Evolutionary conservation across 208 protist species (phyloP), one percentile per base, ranked within the genome.

Genomic region (Leishmania lainsoni): DNA sequence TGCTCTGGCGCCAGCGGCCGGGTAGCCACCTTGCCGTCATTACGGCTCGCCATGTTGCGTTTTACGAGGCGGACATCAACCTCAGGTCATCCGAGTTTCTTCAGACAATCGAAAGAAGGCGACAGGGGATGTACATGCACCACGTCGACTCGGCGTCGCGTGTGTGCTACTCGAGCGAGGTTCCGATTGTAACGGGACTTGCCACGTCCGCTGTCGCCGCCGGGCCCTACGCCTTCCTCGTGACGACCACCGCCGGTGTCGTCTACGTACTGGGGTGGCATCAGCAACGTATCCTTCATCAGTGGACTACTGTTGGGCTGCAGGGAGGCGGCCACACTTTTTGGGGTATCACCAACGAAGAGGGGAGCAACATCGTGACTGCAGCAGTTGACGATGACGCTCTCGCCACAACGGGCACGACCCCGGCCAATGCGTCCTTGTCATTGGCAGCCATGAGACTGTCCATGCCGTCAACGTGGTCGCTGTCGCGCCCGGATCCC

Each of bases 261-360:
- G 87, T 94, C 42, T 92, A 89, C 70, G 86, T 93, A 16, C 71
- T 95, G 45, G 90, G 90, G 65, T 95, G 92, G 92, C 81, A 80
- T 54, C 54, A 72, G 32, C 81, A 92, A 49, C 76, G 78, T 39
- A 61, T 95, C 45, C 76, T 95, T 61, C 89, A 93, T 54, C 83
- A 82, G 17, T 93, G 85, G 86, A 92, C 79, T n/a, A 87, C 79
- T 17, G 78, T 76, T 5, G 77, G 79, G 14, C 76, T 91, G 52
- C 85, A 85, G 66, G 75, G 66, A 51, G 51, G 70, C 22, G 42
- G 71, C 10, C 86, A 89, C 75, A 22, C 26, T n/a, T 83, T 89
- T 79, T 39, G 29, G 51, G 78, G 65, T 17, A 8, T 42, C 54
- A 48, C 58, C n/a, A 9, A 39, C 8, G 61, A 76, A 16, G 63